Base-by-base conservation (phyloP, 2,329 filamentous ascomycete genomes). In the Paecilomyces sp. region DNA sequence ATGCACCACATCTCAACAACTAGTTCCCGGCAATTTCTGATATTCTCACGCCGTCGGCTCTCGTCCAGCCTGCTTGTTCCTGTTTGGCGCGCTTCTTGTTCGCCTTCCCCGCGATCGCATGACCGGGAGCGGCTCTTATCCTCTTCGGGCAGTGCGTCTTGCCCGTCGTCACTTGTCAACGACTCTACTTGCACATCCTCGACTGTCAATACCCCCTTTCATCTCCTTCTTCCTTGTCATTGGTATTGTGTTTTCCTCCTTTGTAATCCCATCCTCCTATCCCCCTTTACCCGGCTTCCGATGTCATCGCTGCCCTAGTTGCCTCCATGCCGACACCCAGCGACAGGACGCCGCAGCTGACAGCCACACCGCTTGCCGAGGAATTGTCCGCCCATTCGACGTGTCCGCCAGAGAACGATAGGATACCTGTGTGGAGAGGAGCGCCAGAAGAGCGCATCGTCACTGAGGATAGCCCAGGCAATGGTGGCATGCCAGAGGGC, bases 301-400 rank as follows among this genome's bases (percentile, higher is more conserved):
- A 74, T 76, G 72, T 72, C 66, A 69, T 66, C 66, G 66, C 65
- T 65, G 63, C 63, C 60, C 65, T 76, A 62, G 70, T 69, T 67
- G 68, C 70, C 71, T 76, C 72, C 73, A 83, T 83, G 80, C 80
- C 80, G 68, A 82, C 79, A 60, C 77, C 76, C 66, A 77, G 74
- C 71, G 66, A 73, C 74, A 76, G 70, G 71, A 74, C 72, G 70
- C 74, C 73, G 69, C 69, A 68, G 57, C 71, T 77, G 67, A 72
- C 72, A 67, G 72, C 74, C 66, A 65, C 70, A 65, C 74, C 75
- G 68, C 77, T 77, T 73, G 73, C 70, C 70, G 76, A 76, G 67
- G 72, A 73, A 62, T 67, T 76, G 66, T 74, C 77, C 65, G 70
- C 73, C 68, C 80, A 74, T 68, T 71, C 76, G 57, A 79, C 78